A percentile compares a stretch with the other conserved stretches of the same genome.
These are phyloP conservation scores for Cladosporium sp. DNA, from an alignment of 2,329 filamentous ascomycete genomes.

Conservation along the genomic window DNA sequence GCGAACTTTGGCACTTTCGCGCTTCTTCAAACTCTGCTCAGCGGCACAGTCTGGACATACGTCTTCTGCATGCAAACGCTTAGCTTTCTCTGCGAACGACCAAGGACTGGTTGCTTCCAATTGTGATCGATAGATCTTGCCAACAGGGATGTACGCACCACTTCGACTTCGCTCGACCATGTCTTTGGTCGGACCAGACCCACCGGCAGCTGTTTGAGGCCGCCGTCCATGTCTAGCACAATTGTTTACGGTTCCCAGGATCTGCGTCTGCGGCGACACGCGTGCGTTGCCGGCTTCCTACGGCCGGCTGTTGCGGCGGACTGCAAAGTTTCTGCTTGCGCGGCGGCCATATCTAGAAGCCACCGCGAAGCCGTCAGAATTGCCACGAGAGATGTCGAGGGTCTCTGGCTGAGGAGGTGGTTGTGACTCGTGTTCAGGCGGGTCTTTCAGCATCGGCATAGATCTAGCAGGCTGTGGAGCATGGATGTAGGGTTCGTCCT, in stretches of 20 bases:
- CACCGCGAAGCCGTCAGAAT: neutral
- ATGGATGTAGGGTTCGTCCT: conserved; percentile 19
- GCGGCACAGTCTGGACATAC: conserved; percentile 31
- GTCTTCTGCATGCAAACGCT: conserved; percentile 22
- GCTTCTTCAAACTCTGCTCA: conserved; percentile 23
- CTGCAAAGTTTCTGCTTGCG: neutral
- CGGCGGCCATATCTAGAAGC: neutral
- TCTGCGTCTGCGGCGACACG: conserved; percentile 15
- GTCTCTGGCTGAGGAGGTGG: neutral
- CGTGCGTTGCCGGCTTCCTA: conserved; percentile 6
- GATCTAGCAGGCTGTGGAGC: conserved; percentile 18
- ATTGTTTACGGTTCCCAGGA: conserved; percentile 23
- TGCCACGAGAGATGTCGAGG: neutral
- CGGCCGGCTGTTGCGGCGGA: conserved; percentile 3
- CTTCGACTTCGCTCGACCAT: conserved; percentile 24
- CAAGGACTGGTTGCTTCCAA: conserved; percentile 30
- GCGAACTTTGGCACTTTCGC: neutral
- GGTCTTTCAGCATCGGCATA: conserved; percentile 1
- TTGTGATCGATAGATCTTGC: conserved; percentile 22
- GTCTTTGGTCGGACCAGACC: conserved; percentile 20
- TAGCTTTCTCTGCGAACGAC: conserved; percentile 16
- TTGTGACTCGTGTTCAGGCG: neutral
- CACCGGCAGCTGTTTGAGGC: conserved; percentile 6
- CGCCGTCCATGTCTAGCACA: conserved; percentile 31
- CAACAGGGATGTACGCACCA: conserved; percentile 28